phyloP scores from a whole-genome alignment of 2,329 filamentous ascomycete genomes.

The Penicillium sp. region DNA sequence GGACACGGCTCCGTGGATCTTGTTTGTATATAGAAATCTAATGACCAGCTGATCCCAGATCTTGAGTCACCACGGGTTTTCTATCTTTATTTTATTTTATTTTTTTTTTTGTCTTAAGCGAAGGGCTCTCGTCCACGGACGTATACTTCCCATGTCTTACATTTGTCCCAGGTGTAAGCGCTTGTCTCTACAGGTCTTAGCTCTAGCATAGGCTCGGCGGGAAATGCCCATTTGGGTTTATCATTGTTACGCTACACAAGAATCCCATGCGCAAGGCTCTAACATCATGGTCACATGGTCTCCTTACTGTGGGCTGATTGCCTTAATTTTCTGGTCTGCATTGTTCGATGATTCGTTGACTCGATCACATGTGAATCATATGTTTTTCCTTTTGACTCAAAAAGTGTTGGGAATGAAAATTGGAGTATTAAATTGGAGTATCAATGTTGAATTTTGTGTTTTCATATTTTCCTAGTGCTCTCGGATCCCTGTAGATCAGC shows the following conservation, averaged over 20 bases:
- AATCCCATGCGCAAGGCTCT: neutral
- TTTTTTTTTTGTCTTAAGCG: neutral
- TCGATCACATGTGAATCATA: constrained; percentile 3
- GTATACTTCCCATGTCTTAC: neutral
- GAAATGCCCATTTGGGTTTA: neutral
- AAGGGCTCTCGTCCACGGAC: neutral
- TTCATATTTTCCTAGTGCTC: neutral
- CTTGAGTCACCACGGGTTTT: neutral
- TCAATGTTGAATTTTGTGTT: neutral
- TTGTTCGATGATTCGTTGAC: neutral
- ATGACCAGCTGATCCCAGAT: constrained; percentile 6
- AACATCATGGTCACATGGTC: constrained; percentile 1
- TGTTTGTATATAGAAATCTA: neutral
- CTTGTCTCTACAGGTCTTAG: neutral
- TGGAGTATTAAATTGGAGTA: neutral
- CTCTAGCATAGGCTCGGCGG: constrained; percentile 1
- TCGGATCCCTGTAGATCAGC: neutral
- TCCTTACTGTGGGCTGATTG: neutral
- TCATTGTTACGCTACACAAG: neutral
- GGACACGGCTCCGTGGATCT: constrained; percentile 6
- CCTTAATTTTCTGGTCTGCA: constrained; percentile 3
- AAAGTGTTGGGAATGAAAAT: neutral
- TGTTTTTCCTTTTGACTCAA: constrained; percentile 1
- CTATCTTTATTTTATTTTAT: neutral
- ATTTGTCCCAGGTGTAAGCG: neutral